These are phyloP conservation scores for Pyrenula massariospora DNA, from an alignment of 495 filamentous ascomycete genomes.

Conservation along the genomic window DNA sequence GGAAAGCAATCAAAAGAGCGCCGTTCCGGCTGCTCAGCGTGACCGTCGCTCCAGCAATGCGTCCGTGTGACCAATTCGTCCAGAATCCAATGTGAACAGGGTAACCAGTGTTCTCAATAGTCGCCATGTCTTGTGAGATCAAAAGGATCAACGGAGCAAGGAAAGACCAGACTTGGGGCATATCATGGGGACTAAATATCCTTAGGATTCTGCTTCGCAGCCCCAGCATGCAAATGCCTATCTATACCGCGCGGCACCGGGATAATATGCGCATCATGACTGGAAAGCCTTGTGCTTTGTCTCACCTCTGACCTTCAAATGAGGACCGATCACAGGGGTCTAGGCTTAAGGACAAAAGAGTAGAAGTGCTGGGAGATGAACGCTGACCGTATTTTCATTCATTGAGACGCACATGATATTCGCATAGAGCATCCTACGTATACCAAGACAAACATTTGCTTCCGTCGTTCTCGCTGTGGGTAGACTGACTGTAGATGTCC, in stretches of 20 bases:
- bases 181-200: neutral
- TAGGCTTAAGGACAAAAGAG: neutral
- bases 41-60: constrained; percentile 7
- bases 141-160: neutral
- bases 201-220: too few species aligned
- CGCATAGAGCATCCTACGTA: neutral
- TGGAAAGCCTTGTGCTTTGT: neutral
- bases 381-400: neutral
- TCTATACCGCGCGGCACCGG: neutral
- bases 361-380: neutral
- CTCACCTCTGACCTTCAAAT: neutral
- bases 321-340: neutral
- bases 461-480: neutral
- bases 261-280: neutral
- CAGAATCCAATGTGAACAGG: constrained; percentile 7
- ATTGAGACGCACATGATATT: neutral
- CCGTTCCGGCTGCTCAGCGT: constrained; percentile 6
- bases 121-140: neutral
- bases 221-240: neutral
- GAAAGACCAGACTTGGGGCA: neutral
- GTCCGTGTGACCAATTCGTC: constrained; percentile 12
- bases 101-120: neutral
- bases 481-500: neutral
- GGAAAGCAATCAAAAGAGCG: constrained; percentile 8
- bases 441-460: neutral